These are phyloP conservation scores for Ramaria rubella DNA, from an alignment of 768 basidiomycete genomes.

Conservation along the genomic window DNA sequence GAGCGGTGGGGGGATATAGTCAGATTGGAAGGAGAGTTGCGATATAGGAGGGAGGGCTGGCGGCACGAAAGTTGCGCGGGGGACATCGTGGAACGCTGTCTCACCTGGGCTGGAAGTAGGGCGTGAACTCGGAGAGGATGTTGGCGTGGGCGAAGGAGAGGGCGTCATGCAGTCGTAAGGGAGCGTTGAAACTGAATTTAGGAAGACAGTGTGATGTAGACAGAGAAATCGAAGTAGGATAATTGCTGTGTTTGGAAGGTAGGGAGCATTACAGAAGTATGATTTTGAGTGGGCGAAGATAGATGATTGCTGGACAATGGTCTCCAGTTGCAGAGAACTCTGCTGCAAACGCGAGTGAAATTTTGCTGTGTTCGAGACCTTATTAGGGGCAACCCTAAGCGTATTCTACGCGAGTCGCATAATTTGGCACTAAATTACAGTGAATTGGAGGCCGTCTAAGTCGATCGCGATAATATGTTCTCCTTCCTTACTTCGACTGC, in stretches of 20 bases:
- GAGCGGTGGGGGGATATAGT: no score
- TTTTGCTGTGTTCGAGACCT: background rate
- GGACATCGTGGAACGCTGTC: background rate
- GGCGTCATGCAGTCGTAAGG: constrained; percentile 6
- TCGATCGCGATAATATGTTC: background rate
- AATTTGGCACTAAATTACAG: background rate
- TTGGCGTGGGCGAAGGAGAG: background rate
- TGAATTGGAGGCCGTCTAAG: background rate
- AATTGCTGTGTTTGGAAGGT: background rate
- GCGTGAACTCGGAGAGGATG: constrained; percentile 7
- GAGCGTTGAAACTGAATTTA: background rate
- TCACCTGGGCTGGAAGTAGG: background rate
- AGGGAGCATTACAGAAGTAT: background rate
- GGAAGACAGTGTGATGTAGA: background rate
- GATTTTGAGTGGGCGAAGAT: background rate
- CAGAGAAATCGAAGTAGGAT: background rate
- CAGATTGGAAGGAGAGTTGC: no score
- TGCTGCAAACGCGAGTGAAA: background rate
- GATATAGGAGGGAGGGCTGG: background rate
- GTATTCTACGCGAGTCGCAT: no score
- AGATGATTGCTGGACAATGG: background rate
- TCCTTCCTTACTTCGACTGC: background rate
- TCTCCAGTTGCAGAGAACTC: background rate
- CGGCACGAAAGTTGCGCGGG: background rate
- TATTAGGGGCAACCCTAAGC: background rate